Base-by-base conservation (phyloP, 2,329 filamentous ascomycete genomes). In the Penicillium sp. region DNA sequence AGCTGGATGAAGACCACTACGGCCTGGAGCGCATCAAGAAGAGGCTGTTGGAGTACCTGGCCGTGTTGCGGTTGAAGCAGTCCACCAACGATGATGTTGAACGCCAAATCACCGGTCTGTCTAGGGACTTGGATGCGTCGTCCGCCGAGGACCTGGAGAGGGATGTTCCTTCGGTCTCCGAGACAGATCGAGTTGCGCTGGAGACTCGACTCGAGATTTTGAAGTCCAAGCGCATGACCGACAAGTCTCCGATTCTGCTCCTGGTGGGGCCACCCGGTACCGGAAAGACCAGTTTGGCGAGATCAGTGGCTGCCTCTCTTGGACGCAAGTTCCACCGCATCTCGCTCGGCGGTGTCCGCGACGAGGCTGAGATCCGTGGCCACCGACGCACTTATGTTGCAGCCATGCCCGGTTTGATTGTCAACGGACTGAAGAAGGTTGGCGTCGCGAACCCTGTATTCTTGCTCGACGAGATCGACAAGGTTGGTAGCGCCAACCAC, bases 11-110 rank as follows among this genome's bases (percentile, higher is more conserved):
- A 56, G 93, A 98, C 65, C 93, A 98, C 69, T 97, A 97, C 61
- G 93, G 93, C 0, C 76, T 98, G 12, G 90, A 97, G 54, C 95
- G 92, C 71, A 92, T 98, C 65, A 98, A 98, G 81, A 96, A 95
- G 79, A 81, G 93, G 38, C 72, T 98, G 20, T 79, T 98, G 4
- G 95, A 97, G 69, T 98, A 98, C 66, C 78, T 98, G 38, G 95
- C 93, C 2, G 93, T 98, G n/a, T 78, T 98, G 45, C 87, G 93
- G 60, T 79, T 98, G 49, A 98, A 97, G 77, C 91, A 96, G 66
- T 84, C 87, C 20, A 84, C 92, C 54, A 96, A 97, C 57, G 81
- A 87, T 46, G 86, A 88, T 45, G 78, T 96, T 15, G 87, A 95
- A 46, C 81, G 82, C 24, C 86, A 95, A 66, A 89, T 95, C 55